Evolutionary conservation across 1,284 basidiomycete species (phyloP), one percentile per base, ranked within the genome.

Genomic region (Ganoderma lucidum): DNA sequence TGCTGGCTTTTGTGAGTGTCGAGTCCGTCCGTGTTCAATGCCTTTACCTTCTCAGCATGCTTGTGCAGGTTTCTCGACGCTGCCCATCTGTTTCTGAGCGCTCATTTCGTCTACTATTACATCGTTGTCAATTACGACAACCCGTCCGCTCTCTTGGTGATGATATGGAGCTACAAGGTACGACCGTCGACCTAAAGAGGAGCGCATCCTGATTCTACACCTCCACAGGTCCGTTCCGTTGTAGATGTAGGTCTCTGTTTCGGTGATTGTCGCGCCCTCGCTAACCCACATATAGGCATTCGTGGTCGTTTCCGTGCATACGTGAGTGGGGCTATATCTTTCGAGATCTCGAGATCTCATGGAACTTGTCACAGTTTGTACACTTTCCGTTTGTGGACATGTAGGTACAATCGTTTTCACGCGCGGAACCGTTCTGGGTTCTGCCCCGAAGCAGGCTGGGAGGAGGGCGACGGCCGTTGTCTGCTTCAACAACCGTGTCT

Each of bases 161-260:
- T 75, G 45, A 70, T 71, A 5, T 77, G 76, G 75, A 76, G 74
- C 23, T 75, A 74, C 73, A 76, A 76, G 74, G 75, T 75, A 19
- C 35, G 65, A 28, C 10, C 14, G 17, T 28, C 19, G 9, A 5
- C 28, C 1, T 45, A 9, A 45, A 6, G 15, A 15, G 30, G 17
- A 4, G 19, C 19, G n/a, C 19, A 51, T 53, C 19, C 28, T 66
- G 12, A 44, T 19, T 45, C 1, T 19, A 15, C 9, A 8, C 15
- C 19, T 32, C 14, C 17, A 3, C 51, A 76, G 75, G 60, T 74
- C 30, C 74, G 75, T 42, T 70, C 73, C 10, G 70, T 76, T 8
- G 60, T 74, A 14, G 74, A 75, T 48, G 75, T 75, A 39, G 6
- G 74, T 73, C 2, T 10, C 14, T 8, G 41, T n/a, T 42, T 48